Evolutionary conservation across 2,329 filamentous ascomycete species (phyloP).

Genomic region (Aspergillus tanneri): DNA sequence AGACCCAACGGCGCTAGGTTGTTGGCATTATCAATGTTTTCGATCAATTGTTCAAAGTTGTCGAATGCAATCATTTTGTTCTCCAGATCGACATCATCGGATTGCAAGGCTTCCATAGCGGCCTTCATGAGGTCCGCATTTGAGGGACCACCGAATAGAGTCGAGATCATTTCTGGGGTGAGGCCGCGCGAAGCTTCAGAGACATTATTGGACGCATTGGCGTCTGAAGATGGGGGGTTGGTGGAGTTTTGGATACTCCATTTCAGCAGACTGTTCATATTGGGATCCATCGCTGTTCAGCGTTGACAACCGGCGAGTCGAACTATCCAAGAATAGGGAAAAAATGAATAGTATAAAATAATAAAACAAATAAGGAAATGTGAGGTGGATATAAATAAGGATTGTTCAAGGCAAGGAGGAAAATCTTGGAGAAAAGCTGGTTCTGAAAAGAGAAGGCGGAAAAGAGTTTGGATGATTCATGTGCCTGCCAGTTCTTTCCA

Average conservation of each 20-base stretch:
- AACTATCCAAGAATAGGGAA: slow-evolving; percentile 14
- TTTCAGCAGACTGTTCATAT: slow-evolving; percentile 74
- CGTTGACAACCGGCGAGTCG: background rate
- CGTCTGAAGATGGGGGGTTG: slow-evolving; percentile 35
- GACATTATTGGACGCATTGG: slow-evolving; percentile 33
- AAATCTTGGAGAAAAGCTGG: background rate
- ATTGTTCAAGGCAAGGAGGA: background rate
- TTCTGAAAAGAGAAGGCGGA: slow-evolving; percentile 8
- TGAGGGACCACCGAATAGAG: slow-evolving; percentile 77
- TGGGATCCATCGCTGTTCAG: slow-evolving; percentile 55
- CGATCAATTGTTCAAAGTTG: slow-evolving; percentile 91
- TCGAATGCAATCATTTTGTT: slow-evolving; percentile 83
- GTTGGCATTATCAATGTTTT: slow-evolving; percentile 94
- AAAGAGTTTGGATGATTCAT: slow-evolving; percentile 17
- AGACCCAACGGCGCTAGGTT: slow-evolving; percentile 76
- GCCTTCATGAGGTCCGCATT: slow-evolving; percentile 91
- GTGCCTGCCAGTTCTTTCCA: slow-evolving; percentile 26
- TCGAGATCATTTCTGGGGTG: slow-evolving; percentile 67
- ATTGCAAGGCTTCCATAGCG: slow-evolving; percentile 73
- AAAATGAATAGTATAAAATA: background rate
- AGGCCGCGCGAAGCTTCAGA: slow-evolving; percentile 47
- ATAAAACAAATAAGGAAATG: too few relatives aligned
- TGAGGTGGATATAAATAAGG: too few relatives aligned
- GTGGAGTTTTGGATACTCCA: slow-evolving; percentile 70
- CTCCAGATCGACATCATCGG: slow-evolving; percentile 65